Evolutionary conservation across 1,139 yeast species (phyloP).

Genomic region (Lodderomyces pseudojiufengensis): DNA sequence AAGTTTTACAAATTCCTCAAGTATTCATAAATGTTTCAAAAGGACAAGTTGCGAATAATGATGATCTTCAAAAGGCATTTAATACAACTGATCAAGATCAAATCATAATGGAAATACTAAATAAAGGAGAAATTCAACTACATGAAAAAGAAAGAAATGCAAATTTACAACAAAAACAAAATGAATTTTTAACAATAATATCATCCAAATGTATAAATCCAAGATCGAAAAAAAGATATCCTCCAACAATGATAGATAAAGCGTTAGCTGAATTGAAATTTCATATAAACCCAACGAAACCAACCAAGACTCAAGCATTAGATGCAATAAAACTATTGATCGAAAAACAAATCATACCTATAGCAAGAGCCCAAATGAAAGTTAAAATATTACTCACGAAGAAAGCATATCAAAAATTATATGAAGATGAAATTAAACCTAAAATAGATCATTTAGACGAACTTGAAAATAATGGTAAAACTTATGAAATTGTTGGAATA

Average conservation of each 20-base stretch:
- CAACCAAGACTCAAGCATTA: constrained; percentile 84
- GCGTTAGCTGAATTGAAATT: constrained; percentile 77
- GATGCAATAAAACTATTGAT: constrained; percentile 84
- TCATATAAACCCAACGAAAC: constrained; percentile 72
- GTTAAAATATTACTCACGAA: constrained; percentile 54
- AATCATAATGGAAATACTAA: constrained; percentile 74
- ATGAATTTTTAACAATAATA: constrained; percentile 78
- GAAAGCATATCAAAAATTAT: constrained; percentile 47
- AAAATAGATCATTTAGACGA: constrained; percentile 53
- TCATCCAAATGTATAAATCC: constrained; percentile 94
- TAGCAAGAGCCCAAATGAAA: constrained; percentile 93
- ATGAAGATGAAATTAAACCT: constrained; percentile 47
- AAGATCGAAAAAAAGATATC: constrained; percentile 81
- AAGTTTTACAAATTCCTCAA: constrained; percentile 93
- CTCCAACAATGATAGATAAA: constrained; percentile 91
- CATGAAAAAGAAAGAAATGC: constrained; percentile 90
- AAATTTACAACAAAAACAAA: constrained; percentile 69
- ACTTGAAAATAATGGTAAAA: constrained; percentile 42
- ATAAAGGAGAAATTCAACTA: constrained; percentile 89
- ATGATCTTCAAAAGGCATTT: constrained; percentile 71
- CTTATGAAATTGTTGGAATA: constrained; percentile 64
- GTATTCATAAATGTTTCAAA: constrained; percentile 90
- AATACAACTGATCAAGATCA: constrained; percentile 72
- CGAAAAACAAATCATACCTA: constrained; percentile 80
- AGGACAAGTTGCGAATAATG: constrained; percentile 90